Percentiles rank a stretch among this genome's conserved stretches.
These are phyloP conservation scores for Rhododendron ovatum DNA, from an alignment of 148 eudicot genomes.

Conservation along the genomic window DNA sequence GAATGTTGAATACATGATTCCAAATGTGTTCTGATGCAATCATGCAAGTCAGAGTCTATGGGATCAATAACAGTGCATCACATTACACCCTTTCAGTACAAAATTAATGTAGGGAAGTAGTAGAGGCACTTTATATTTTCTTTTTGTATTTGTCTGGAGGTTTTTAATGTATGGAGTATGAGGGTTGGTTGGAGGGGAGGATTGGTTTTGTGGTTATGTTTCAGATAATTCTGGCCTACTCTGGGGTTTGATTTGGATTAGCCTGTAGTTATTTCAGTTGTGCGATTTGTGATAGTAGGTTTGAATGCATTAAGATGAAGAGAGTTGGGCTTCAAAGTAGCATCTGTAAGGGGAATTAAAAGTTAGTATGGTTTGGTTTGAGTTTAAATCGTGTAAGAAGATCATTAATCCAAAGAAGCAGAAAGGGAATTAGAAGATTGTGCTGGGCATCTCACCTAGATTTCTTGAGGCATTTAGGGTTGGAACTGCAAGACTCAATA, in stretches of 20 bases:
- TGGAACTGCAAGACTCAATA: not conserved
- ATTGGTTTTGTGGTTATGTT: not conserved
- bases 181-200: not conserved
- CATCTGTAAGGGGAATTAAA: not conserved
- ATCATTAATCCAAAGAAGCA: not conserved
- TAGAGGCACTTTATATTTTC: not conserved
- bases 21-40: not conserved
- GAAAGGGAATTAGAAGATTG: not conserved
- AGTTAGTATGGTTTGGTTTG: not conserved
- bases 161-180: not conserved
- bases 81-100: not conserved
- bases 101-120: not conserved
- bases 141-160: not conserved
- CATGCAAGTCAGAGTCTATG: not conserved
- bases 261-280: not conserved
- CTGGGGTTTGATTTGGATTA: not conserved
- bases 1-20: not conserved
- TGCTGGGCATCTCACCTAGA: not conserved
- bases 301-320: not conserved
- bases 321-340: not conserved
- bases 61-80: not conserved
- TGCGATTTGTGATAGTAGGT: not conserved
- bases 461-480: not conserved
- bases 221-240: not conserved
- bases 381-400: not conserved